Base-by-base conservation (phyloP, 106 monocot genomes). In the Xerophyta viscosa region DNA sequence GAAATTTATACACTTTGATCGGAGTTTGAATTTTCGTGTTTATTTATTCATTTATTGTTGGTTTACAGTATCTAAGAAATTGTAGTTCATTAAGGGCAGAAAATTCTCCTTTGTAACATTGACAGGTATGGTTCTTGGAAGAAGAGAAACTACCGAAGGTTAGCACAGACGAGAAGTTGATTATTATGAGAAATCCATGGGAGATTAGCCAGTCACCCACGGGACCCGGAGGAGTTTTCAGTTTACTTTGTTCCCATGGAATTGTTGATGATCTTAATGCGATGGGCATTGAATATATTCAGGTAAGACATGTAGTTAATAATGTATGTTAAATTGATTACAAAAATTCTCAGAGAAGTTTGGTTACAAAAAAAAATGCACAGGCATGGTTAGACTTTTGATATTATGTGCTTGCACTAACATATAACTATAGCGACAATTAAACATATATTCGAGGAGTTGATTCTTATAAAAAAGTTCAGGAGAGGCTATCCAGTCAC, bases 171-270 rank as follows among this genome's bases (percentile, higher is more conserved):
- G 50, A 62, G 20, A 33, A 49, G 33, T 73, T 76, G 57, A 77
- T 92, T 22, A 39, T 92, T 46, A 60, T 79, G 25, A 79, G 64
- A 29, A 86, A 86, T 29, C 66, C 79, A 21, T 83, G 68, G 73
- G 86, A 83, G 42, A 79, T 92, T 33, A 63, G 79, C 11, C 58
- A 74, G 53, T 73, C 70, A 62, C 77, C 92, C 31, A 61, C 60
- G 3, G 92, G 92, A 67, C 51, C 82, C 48, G 92, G 92, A 64
- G 92, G 79, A 46, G 30, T 82, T 56, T 77, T 87, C 62, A 67
- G 56, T 56, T 50, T 77, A 24, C 71, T 92, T 41, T 66, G 70
- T 36, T 74, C 79, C n/a, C 54, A 69, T 6, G 66, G 68, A 36
- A 51, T 68, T 58, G 13, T 76, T 4, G 73, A 74, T 61, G 55